Evolutionary conservation across 192 early-diverging fungal genomes (phyloP).

Genomic region (Irineochytrium annulatum): DNA sequence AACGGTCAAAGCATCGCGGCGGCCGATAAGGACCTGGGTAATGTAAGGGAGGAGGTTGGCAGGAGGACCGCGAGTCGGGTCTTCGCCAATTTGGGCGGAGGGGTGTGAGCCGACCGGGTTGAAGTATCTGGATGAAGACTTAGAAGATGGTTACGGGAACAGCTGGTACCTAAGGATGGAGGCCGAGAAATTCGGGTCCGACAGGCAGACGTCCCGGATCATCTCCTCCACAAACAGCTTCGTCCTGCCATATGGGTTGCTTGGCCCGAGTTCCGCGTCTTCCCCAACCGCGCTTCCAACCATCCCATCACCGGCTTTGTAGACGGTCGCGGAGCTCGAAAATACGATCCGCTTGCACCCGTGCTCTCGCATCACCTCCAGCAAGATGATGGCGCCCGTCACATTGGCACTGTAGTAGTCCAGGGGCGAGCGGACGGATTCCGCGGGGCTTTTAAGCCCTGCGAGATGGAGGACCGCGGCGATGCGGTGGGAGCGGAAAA

Average conservation of each 20-base stretch:
- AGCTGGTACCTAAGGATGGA: too few relatives aligned
- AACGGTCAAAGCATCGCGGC: conserved; percentile 63
- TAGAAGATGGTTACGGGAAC: too few relatives aligned
- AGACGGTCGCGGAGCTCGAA: conserved; percentile 73
- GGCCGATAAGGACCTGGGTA: conserved; percentile 72
- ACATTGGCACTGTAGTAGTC: conserved; percentile 81
- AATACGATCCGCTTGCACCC: conserved; percentile 74
- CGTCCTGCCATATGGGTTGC: conserved; percentile 74
- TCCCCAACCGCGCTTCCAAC: too few relatives aligned
- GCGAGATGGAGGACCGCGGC: conserved; percentile 12
- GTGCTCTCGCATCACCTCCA: conserved; percentile 67
- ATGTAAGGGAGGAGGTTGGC: conserved; percentile 85
- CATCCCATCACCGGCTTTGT: too few relatives aligned
- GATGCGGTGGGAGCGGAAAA: background rate
- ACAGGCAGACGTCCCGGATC: conserved; percentile 40
- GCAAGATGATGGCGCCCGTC: conserved; percentile 66
- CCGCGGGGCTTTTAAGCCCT: conserved; percentile 63
- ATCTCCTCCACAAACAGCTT: conserved; percentile 79
- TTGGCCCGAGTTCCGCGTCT: too few relatives aligned
- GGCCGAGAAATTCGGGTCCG: too few relatives aligned
- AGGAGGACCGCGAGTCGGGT: conserved; percentile 66
- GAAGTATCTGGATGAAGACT: conserved; percentile 72
- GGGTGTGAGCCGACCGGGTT: conserved; percentile 85
- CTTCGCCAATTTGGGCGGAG: conserved; percentile 80
- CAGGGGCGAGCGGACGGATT: conserved; percentile 67